phyloP scores from a whole-genome alignment of 768 basidiomycete genomes.

The Lactifluus piperatus region DNA sequence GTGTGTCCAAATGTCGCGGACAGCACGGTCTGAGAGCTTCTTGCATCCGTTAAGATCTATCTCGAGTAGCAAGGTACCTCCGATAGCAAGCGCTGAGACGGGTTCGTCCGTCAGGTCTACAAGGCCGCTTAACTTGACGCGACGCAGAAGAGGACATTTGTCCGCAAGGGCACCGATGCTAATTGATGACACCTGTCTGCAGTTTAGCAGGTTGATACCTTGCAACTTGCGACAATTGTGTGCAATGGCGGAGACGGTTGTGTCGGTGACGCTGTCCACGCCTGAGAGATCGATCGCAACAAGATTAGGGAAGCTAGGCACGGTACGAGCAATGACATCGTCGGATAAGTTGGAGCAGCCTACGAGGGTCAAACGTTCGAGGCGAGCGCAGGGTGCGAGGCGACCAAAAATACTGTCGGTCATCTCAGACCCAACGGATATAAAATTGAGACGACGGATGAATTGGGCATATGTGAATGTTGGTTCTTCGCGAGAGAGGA shows the following conservation, averaged over 20 bases:
- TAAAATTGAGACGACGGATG: slow-evolving; percentile 87
- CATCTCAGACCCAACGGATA: slow-evolving; percentile 58
- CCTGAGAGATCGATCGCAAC: slow-evolving; percentile 81
- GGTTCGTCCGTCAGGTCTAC: slow-evolving; percentile 67
- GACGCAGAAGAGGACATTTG: slow-evolving; percentile 67
- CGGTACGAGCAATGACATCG: slow-evolving; percentile 49
- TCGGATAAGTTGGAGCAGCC: slow-evolving; percentile 65
- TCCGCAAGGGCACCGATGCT: slow-evolving; percentile 70
- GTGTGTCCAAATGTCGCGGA: slow-evolving; percentile 79
- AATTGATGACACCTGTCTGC: slow-evolving; percentile 68
- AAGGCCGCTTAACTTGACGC: slow-evolving; percentile 83
- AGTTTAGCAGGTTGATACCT: slow-evolving; percentile 85
- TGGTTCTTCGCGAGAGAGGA: slow-evolving; percentile 53
- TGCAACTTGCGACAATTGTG: slow-evolving; percentile 65
- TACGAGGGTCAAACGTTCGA: slow-evolving; percentile 85
- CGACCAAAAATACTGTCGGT: slow-evolving; percentile 65
- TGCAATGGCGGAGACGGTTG: slow-evolving; percentile 64
- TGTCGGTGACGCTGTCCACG: slow-evolving; percentile 60
- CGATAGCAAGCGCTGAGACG: slow-evolving; percentile 64
- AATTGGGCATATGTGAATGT: slow-evolving; percentile 85
- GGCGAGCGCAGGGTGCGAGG: slow-evolving; percentile 64
- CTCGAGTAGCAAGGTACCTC: slow-evolving; percentile 83
- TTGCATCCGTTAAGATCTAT: slow-evolving; percentile 86
- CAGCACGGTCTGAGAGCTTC: slow-evolving; percentile 62
- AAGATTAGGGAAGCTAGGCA: slow-evolving; percentile 65